Evolutionary conservation across 352 stramenopile genomes (phyloP).

Genomic region (Globisporangium mamillatum): DNA sequence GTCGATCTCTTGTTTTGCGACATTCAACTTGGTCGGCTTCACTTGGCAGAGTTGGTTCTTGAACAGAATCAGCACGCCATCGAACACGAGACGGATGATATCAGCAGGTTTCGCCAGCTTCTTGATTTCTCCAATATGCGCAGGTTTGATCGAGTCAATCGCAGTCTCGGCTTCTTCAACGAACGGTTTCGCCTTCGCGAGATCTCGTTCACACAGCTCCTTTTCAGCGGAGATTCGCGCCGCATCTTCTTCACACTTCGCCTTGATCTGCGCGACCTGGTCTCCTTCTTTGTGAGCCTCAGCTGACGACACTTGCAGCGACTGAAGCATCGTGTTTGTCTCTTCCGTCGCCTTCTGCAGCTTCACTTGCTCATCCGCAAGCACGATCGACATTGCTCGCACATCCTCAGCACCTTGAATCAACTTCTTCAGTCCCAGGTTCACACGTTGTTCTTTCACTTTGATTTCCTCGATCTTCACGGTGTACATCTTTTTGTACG

Average conservation of each 20-base stretch:
- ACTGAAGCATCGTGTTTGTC: conserved; percentile 97
- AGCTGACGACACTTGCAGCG: conserved; percentile 93
- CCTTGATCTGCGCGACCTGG: conserved; percentile 95
- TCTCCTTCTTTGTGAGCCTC: conserved; percentile 97
- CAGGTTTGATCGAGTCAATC: conserved; percentile 97
- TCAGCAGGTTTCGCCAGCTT: conserved; percentile 97
- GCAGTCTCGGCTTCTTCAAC: conserved; percentile 97
- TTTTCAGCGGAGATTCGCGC: conserved; percentile 95
- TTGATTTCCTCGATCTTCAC: conserved; percentile 94
- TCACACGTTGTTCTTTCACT: conserved; percentile 96
- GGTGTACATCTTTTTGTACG: conserved; percentile 97
- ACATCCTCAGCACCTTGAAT: conserved; percentile 97
- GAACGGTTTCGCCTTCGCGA: conserved; percentile 98
- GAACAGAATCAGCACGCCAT: conserved; percentile 97
- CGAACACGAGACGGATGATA: conserved; percentile 98
- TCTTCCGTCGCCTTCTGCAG: conserved; percentile 95
- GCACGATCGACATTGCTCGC: conserved; percentile 95
- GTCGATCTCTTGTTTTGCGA: conserved; percentile 96
- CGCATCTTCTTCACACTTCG: conserved; percentile 95
- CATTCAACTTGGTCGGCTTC: conserved; percentile 93
- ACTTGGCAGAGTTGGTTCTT: conserved; percentile 90
- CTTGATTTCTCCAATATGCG: conserved; percentile 98
- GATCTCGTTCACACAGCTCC: conserved; percentile 92
- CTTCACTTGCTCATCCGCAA: conserved; percentile 96
- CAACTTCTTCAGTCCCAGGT: conserved; percentile 96